phyloP scores from a whole-genome alignment of 768 basidiomycete species.

The Gymnopilus junonius region DNA sequence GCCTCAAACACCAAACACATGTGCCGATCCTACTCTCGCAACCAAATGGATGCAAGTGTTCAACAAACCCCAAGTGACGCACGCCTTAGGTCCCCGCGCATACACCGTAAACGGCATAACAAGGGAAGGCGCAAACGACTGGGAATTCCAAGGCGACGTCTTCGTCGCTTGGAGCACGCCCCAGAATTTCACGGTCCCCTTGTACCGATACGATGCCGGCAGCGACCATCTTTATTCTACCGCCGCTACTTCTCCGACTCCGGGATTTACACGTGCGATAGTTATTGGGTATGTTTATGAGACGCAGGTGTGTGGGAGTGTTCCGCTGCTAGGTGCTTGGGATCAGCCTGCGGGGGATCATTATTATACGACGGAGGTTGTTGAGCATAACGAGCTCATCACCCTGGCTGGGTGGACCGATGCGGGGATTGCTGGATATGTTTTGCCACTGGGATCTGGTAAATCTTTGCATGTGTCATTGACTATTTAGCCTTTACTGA shows the following conservation, averaged over 20 bases:
- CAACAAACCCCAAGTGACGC: neutral
- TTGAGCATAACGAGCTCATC: neutral
- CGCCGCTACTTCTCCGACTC: neutral
- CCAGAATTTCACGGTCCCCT: neutral
- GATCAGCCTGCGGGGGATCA: neutral
- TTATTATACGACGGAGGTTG: conserved; percentile 1
- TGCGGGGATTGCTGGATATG: conserved; percentile 3
- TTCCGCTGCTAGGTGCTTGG: neutral
- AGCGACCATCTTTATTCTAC: neutral
- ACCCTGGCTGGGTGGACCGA: neutral
- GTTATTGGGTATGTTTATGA: neutral
- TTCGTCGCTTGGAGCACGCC: neutral
- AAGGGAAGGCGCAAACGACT: neutral
- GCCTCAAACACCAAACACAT: neutral
- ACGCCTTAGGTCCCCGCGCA: neutral
- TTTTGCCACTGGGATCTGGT: neutral
- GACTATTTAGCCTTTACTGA: too few species aligned
- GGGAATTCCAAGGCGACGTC: neutral
- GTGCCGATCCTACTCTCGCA: neutral
- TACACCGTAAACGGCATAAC: neutral
- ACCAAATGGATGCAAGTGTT: neutral
- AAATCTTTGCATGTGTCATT: neutral
- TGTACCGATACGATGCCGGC: neutral
- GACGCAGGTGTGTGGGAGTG: conserved; percentile 1
- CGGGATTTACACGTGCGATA: neutral